A percentile compares a stretch with the other conserved stretches of the same genome.
Evolutionary conservation across 768 basidiomycete genomes (phyloP).

Genomic region (Erythrobasidium yunnanense): DNA sequence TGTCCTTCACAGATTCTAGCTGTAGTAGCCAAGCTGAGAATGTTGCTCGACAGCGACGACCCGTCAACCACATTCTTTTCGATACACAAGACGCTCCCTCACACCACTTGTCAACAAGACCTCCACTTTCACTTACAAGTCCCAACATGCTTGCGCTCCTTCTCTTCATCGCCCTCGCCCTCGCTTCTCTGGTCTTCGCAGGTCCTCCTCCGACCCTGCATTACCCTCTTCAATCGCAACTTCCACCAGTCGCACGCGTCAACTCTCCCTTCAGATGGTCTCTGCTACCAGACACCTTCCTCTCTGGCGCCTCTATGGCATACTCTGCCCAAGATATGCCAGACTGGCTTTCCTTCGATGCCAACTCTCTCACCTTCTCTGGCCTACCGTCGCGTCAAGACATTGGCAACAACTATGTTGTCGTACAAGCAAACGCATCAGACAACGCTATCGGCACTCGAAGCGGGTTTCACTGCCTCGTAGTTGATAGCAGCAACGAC

Average conservation of each 20-base stretch:
- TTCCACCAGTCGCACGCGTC: conserved; percentile 65
- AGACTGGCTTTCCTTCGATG: conserved; percentile 65
- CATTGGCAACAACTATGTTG: conserved; percentile 54
- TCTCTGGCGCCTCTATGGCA: conserved; percentile 41
- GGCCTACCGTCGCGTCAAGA: conserved; percentile 60
- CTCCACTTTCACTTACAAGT: neutral
- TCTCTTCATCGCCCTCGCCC: neutral
- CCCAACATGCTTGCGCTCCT: neutral
- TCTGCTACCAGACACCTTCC: conserved; percentile 58
- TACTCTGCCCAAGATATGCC: conserved; percentile 57
- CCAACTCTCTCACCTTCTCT: conserved; percentile 51
- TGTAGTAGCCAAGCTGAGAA: too few relatives aligned
- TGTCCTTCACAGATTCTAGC: too few relatives aligned
- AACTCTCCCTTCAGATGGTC: conserved; percentile 58
- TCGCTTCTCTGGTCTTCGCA: neutral
- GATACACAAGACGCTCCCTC: neutral
- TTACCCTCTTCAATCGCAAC: conserved; percentile 59
- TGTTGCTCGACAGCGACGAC: conserved; percentile 7
- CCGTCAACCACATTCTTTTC: conserved; percentile 26
- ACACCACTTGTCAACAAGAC: neutral
- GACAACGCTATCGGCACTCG: conserved; percentile 47
- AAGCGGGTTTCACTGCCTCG: conserved; percentile 44
- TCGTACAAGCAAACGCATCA: conserved; percentile 50
- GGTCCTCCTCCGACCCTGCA: conserved; percentile 5
- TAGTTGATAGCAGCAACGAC: conserved; percentile 53